phyloP scores from a whole-genome alignment of 164 flowering plant species.

The Annona squamosa region DNA sequence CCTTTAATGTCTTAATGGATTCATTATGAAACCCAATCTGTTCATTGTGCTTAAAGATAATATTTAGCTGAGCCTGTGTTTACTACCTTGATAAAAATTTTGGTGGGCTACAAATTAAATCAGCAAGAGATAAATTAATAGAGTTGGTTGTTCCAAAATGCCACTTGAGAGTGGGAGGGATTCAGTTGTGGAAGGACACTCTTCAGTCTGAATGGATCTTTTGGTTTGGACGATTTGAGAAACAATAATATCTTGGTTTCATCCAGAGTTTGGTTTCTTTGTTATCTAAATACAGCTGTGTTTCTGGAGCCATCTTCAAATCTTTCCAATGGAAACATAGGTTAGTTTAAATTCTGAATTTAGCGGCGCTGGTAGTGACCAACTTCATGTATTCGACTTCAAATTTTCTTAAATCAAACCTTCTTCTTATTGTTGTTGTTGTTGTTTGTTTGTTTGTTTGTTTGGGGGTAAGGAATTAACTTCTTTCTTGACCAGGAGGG shows the following conservation, averaged over 20 bases:
- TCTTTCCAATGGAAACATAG: neutral
- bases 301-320: neutral
- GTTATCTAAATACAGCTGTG: neutral
- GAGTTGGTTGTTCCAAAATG: no score
- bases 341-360: neutral
- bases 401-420: neutral
- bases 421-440: neutral
- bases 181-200: neutral
- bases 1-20: no score
- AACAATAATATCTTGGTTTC: neutral
- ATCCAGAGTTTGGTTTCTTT: neutral
- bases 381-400: no score
- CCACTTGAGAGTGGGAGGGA: neutral
- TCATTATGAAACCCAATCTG: no score
- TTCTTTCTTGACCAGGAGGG: conserved; percentile 44
- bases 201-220: neutral
- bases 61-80: no score
- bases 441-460: neutral
- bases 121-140: no score
- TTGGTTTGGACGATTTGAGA: no score
- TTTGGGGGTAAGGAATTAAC: no score
- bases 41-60: no score
- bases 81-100: no score
- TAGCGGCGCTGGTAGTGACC: neutral
- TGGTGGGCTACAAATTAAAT: no score